phyloP scores from a whole-genome alignment of 106 monocot species.

The Dendrobium huoshanense region DNA sequence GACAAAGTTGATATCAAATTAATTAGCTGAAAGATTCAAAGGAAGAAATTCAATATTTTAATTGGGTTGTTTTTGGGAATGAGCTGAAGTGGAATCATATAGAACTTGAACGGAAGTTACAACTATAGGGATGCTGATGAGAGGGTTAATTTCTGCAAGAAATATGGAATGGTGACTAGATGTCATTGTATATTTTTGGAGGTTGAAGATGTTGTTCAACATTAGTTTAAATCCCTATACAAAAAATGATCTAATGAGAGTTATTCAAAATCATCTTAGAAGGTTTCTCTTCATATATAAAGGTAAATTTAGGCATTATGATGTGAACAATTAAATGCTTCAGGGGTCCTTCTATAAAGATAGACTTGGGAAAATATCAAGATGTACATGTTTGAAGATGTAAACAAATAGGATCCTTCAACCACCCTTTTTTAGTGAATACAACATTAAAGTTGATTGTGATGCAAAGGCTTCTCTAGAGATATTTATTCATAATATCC shows the following conservation, averaged over 20 bases:
- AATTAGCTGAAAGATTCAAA: too few species aligned
- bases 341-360: constrained; percentile 86
- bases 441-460: constrained; percentile 79
- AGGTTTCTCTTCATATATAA: constrained; percentile 55
- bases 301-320: constrained; percentile 74
- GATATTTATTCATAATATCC: constrained; percentile 62
- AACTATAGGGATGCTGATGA: constrained; percentile 90
- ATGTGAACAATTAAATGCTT: constrained; percentile 98
- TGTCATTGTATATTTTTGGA: constrained; percentile 97
- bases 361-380: constrained; percentile 68
- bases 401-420: constrained; percentile 64
- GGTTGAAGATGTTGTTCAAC: constrained; percentile 68
- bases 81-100: constrained; percentile 89
- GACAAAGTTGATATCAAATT: too few species aligned
- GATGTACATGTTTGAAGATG: constrained; percentile 73
- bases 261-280: constrained; percentile 54
- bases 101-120: constrained; percentile 55
- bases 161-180: constrained; percentile 41
- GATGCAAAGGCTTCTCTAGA: constrained; percentile 76
- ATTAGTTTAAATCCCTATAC: constrained; percentile 67
- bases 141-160: constrained; percentile 54
- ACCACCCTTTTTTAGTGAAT: constrained; percentile 79
- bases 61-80: constrained; percentile 95
- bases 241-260: constrained; percentile 39
- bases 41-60: constrained; percentile 43